Conservation (phyloP, 2,329 filamentous ascomycete genomes). For the Clarireedia monteithiana region DNA sequence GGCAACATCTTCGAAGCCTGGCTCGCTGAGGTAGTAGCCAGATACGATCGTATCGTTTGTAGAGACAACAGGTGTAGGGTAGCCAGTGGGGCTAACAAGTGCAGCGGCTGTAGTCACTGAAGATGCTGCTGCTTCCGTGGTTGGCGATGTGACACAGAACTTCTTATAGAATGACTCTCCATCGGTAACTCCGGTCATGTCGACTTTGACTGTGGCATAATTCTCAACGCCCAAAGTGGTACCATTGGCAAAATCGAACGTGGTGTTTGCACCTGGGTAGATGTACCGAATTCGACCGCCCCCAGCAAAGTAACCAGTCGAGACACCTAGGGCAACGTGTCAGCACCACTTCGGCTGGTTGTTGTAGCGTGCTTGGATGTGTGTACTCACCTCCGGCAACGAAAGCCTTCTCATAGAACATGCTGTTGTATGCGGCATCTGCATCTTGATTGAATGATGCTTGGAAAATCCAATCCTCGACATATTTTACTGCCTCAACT, state of each 20-base stretch:
- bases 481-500: constrained; percentile 40
- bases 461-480: constrained; percentile 37
- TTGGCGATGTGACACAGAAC: constrained; percentile 16
- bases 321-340: not conserved
- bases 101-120: constrained; percentile 3
- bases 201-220: constrained; percentile 30
- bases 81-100: constrained; percentile 18
- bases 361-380: not conserved
- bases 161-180: constrained; percentile 23
- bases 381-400: constrained; percentile 10
- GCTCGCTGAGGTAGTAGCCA: constrained; percentile 26
- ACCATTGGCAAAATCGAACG: constrained; percentile 34
- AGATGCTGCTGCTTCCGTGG: not conserved
- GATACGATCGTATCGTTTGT: constrained; percentile 22
- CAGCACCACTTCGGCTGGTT: not conserved
- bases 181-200: constrained; percentile 26
- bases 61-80: constrained; percentile 21
- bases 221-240: constrained; percentile 30
- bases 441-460: constrained; percentile 32
- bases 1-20: constrained; percentile 26
- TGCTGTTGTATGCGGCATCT: constrained; percentile 35
- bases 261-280: constrained; percentile 34
- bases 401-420: constrained; percentile 32
- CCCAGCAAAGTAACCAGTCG: constrained; percentile 31
- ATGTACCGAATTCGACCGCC: constrained; percentile 31